phyloP scores from a whole-genome alignment of 1,139 yeast species.

The Arxiozyma heterogenica region DNA sequence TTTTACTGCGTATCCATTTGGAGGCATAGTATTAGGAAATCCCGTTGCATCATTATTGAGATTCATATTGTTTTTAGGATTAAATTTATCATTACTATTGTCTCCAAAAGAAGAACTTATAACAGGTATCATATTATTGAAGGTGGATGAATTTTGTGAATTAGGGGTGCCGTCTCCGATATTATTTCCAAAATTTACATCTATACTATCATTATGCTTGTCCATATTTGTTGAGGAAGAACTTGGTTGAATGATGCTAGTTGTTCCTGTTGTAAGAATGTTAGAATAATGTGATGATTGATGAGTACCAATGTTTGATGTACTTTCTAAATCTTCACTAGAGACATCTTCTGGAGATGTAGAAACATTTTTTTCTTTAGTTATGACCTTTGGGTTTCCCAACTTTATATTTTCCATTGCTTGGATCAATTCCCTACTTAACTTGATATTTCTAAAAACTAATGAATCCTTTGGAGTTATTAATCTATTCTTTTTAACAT shows the following conservation, averaged over 20 bases:
- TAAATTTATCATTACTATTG: neutral
- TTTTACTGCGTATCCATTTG: neutral
- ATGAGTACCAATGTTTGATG: conserved; percentile 4
- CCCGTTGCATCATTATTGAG: conserved; percentile 1
- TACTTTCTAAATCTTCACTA: neutral
- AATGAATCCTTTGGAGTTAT: conserved; percentile 49
- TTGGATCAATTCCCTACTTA: conserved; percentile 52
- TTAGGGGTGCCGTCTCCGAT: neutral
- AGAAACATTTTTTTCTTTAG: conserved; percentile 4
- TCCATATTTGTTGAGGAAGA: neutral
- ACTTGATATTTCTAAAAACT: conserved; percentile 41
- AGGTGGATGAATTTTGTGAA: conserved; percentile 1
- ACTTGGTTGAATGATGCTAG: neutral
- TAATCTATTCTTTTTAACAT: conserved; percentile 52
- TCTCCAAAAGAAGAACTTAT: neutral
- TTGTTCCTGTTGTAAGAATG: neutral
- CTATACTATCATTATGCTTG: neutral
- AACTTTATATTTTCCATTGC: conserved; percentile 53
- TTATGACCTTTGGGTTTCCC: conserved; percentile 31
- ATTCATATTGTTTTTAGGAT: neutral
- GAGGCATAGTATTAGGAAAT: neutral
- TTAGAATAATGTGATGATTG: neutral
- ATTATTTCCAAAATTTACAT: neutral
- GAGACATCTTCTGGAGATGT: conserved; percentile 5
- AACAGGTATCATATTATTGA: neutral